These are phyloP conservation scores for Coniochaeta sp. DNA, from an alignment of 2,329 filamentous ascomycete genomes.

Conservation along the genomic window DNA sequence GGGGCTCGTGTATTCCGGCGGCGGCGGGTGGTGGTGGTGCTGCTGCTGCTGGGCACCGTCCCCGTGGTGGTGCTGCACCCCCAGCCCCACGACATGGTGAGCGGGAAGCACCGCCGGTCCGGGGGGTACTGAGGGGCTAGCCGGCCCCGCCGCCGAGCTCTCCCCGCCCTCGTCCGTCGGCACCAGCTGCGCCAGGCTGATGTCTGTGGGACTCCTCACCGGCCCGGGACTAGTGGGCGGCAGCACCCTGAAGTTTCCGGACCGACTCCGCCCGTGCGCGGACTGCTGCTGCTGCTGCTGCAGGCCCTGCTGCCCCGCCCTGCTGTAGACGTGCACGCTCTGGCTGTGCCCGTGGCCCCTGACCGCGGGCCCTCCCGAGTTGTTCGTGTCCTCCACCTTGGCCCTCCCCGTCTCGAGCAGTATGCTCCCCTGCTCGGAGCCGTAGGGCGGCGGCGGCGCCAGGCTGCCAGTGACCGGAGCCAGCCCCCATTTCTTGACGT, in stretches of 20 bases:
- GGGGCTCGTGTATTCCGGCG: slow-evolving; percentile 64
- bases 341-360: slow-evolving; percentile 37
- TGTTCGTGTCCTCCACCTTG: slow-evolving; percentile 44
- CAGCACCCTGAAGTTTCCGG: slow-evolving; percentile 69
- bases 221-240: slow-evolving; percentile 82
- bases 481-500: slow-evolving; percentile 99
- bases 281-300: slow-evolving; percentile 43
- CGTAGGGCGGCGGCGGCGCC: slow-evolving; percentile 91
- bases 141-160: slow-evolving; percentile 46
- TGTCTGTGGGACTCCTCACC: slow-evolving; percentile 86
- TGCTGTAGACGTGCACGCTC: slow-evolving; percentile 32
- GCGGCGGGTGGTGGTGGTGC: slow-evolving; percentile 51
- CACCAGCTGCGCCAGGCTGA: slow-evolving; percentile 81
- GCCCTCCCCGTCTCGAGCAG: slow-evolving; percentile 72
- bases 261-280: slow-evolving; percentile 67
- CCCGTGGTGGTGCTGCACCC: slow-evolving; percentile 31
- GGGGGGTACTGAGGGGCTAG: slow-evolving; percentile 15
- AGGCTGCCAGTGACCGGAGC: slow-evolving; percentile 93
- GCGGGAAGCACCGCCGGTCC: too few relatives aligned
- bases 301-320: slow-evolving; percentile 30
- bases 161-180: slow-evolving; percentile 67
- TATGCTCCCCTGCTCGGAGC: slow-evolving; percentile 94
- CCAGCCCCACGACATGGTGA: slow-evolving; percentile 27
- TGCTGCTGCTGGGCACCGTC: slow-evolving; percentile 38
- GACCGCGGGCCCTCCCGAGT: background rate